Percentiles rank a stretch among this genome's conserved stretches.
Evolutionary conservation across 2,329 filamentous ascomycete genomes (phyloP).

Genomic region (Aspergillus sp.): DNA sequence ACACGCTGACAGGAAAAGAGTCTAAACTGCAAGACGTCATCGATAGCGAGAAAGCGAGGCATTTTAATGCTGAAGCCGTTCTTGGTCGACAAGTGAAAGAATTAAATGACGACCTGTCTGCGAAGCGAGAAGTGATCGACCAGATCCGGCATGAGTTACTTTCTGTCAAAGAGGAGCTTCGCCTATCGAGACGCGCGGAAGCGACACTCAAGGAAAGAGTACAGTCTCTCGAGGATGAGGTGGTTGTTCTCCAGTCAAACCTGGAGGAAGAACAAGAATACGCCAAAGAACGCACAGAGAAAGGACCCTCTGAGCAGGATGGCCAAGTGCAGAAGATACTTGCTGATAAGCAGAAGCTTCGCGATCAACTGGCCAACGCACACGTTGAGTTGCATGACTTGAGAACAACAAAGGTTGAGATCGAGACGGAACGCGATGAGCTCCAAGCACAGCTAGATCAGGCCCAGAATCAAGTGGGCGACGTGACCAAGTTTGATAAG

Average conservation of each 20-base stretch:
- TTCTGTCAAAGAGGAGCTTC: conserved; percentile 66
- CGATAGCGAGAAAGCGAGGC: conserved; percentile 69
- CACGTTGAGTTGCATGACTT: conserved; percentile 62
- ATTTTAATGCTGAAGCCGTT: conserved; percentile 68
- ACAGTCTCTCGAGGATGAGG: conserved; percentile 70
- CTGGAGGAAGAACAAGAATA: conserved; percentile 66
- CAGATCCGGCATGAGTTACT: conserved; percentile 67
- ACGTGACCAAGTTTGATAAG: conserved; percentile 63
- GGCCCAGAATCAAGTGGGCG: conserved; percentile 55
- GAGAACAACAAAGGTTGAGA: conserved; percentile 56
- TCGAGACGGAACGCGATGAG: conserved; percentile 66
- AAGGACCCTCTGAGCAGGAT: conserved; percentile 60
- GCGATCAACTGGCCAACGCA: conserved; percentile 61
- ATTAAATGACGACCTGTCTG: conserved; percentile 68
- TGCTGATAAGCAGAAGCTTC: conserved; percentile 62
- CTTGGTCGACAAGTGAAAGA: conserved; percentile 73
- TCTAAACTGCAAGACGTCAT: conserved; percentile 66
- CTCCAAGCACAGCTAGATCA: conserved; percentile 61
- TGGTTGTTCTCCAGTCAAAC: conserved; percentile 69
- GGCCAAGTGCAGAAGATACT: conserved; percentile 56
- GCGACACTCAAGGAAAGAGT: conserved; percentile 64
- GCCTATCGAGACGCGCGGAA: conserved; percentile 65
- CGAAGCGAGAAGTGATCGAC: conserved; percentile 65
- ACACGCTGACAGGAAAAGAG: conserved; percentile 67
- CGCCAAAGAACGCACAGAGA: conserved; percentile 56